phyloP scores from a whole-genome alignment of 2,329 filamentous ascomycete genomes.

The Clonostachys rhizophaga region DNA sequence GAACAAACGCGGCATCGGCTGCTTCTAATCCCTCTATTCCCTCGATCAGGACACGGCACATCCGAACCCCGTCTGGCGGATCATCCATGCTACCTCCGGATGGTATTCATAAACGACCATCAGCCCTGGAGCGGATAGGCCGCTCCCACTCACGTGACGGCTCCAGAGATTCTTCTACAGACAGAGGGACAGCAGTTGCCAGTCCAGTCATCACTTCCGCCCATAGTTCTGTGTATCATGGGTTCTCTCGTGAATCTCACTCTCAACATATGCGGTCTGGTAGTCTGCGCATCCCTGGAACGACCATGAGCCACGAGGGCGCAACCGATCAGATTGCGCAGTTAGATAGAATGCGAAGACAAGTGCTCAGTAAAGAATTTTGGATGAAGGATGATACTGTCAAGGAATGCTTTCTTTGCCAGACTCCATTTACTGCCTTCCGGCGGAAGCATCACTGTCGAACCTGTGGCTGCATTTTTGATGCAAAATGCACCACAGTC shows the following conservation, averaged over 20 bases:
- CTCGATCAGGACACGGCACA: slow-evolving; percentile 25
- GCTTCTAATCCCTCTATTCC: slow-evolving; percentile 20
- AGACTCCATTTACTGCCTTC: slow-evolving; percentile 87
- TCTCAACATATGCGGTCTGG: slow-evolving; percentile 39
- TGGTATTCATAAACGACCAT: slow-evolving; percentile 36
- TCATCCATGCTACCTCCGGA: slow-evolving; percentile 28
- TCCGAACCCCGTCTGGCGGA: slow-evolving; percentile 22
- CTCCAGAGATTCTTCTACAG: slow-evolving; percentile 56
- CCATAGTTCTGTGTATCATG: slow-evolving; percentile 53
- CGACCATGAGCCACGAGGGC: slow-evolving; percentile 46
- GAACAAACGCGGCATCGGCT: slow-evolving; percentile 36
- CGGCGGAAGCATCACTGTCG: slow-evolving; percentile 95
- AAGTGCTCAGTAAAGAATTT: slow-evolving; percentile 89
- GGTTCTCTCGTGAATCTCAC: slow-evolving; percentile 42
- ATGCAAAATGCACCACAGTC: slow-evolving; percentile 91
- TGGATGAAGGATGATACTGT: slow-evolving; percentile 99
- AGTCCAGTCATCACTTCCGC: slow-evolving; percentile 54
- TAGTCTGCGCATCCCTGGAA: slow-evolving; percentile 48
- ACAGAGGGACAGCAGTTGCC: slow-evolving; percentile 50
- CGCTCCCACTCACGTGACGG: slow-evolving; percentile 36
- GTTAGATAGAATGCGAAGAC: slow-evolving; percentile 71
- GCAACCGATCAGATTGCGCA: slow-evolving; percentile 55
- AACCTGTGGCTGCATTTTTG: slow-evolving; percentile 96
- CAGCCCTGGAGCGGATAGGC: slow-evolving; percentile 52
- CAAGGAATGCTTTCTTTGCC: slow-evolving; percentile 93